phyloP scores from a whole-genome alignment of 78 protist species.

The Dictyostelium intermedium region DNA sequence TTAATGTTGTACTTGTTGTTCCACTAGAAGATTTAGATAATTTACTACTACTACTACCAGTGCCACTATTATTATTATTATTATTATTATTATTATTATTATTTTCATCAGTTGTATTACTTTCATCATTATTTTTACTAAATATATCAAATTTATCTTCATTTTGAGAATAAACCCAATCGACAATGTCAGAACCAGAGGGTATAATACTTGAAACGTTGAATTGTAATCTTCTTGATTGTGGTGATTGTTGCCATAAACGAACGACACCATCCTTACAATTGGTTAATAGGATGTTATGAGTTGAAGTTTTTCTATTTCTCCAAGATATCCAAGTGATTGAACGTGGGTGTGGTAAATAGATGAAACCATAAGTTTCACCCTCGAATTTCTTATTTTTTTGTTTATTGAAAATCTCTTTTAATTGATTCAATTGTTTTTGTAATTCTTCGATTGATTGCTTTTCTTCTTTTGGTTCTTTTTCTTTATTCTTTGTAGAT shows the following conservation, averaged over 20 bases:
- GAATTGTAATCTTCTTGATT: constrained; percentile 41
- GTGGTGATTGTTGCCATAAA: constrained; percentile 71
- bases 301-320: constrained; percentile 19
- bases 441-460: neutral
- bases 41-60: neutral
- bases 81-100: neutral
- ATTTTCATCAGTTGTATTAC: neutral
- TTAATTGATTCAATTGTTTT: neutral
- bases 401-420: neutral
- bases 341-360: constrained; percentile 71
- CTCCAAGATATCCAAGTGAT: constrained; percentile 74
- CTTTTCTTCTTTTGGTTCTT: neutral
- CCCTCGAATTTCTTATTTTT: constrained; percentile 18
- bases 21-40: neutral
- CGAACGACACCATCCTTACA: constrained; percentile 62
- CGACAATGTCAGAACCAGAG: constrained; percentile 36
- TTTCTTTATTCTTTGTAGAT: neutral
- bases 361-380: constrained; percentile 61
- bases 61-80: neutral
- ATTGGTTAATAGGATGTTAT: constrained; percentile 51
- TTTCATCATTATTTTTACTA: neutral
- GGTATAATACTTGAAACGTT: constrained; percentile 66
- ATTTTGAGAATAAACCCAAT: constrained; percentile 29
- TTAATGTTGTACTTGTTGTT: neutral
- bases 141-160: constrained; percentile 27